Percentiles rank a stretch among this genome's conserved stretches.
These are phyloP conservation scores for Samsoniella hepiali DNA, from an alignment of 2,329 filamentous ascomycete genomes.

Conservation along the genomic window DNA sequence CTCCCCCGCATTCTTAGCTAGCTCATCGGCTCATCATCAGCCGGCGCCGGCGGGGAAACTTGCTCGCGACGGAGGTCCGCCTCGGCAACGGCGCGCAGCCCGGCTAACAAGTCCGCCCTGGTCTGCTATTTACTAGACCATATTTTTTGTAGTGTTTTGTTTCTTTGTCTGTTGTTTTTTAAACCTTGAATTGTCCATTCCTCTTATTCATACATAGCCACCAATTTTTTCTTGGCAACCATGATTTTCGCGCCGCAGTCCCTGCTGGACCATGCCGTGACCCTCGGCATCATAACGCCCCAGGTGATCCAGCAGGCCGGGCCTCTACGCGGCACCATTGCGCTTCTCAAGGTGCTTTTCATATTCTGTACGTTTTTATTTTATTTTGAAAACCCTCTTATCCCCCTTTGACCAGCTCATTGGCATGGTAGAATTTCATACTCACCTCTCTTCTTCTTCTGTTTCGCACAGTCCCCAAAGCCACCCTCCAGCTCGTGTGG, in stretches of 20 bases:
- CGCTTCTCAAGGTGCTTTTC: background rate
- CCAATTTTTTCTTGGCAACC: background rate
- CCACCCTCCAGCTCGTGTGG: constrained; percentile 9
- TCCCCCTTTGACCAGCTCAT: background rate
- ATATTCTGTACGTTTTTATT: background rate
- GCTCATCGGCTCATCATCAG: background rate
- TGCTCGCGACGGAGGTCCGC: background rate
- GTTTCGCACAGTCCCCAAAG: background rate
- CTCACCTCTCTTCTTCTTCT: background rate
- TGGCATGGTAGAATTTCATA: background rate
- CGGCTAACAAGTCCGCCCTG: background rate
- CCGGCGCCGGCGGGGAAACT: background rate
- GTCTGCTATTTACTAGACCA: too few species aligned
- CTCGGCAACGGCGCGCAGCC: background rate
- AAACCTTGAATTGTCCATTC: too few species aligned
- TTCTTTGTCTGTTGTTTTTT: background rate
- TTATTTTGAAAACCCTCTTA: background rate
- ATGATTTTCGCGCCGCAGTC: constrained; percentile 16
- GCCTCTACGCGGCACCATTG: background rate
- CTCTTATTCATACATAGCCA: too few species aligned
- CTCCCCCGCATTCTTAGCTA: background rate
- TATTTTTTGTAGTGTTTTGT: too few species aligned
- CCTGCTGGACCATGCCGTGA: constrained; percentile 9
- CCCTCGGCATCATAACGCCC: background rate
- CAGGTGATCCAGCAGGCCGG: constrained; percentile 6